Evolutionary conservation across 805 yeast genomes (phyloP), one percentile per base, ranked within the genome.

Genomic region (Cyberlindnera veronae): DNA sequence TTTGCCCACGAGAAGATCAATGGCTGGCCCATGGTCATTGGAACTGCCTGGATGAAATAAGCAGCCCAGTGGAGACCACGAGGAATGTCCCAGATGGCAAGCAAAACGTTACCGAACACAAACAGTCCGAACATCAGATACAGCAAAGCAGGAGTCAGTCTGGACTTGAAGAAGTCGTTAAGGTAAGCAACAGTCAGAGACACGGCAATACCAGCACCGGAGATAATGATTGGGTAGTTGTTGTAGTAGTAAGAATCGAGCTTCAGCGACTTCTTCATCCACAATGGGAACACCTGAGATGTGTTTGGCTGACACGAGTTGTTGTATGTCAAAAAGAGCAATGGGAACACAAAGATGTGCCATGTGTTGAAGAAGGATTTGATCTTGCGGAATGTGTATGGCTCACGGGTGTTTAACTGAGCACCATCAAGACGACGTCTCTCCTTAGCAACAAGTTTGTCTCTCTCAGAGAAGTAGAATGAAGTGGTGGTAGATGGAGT

Each of bases 1-100:
- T 77, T 77, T 27, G 75, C 68, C 83, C 82, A 77, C 3, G 78
- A 63, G 44, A 69, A 76, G 12, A 76, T 72, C 48, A 72, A 66
- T 3, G 81, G 80, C 58, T 74, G 81, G 1, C 79, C 81, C 71
- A 69, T 69, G 4, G 72, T 52, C 0, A 71, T 60, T 9, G 79
- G 77, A 13, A 71, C 54, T 3, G 76, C 76, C 3, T 69, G 55
- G 34, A 75, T 45, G 47, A 68, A 74, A 53, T 73, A 78, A 12
- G 70, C 61, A 9, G 70, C 57, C 76, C 79, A 76, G 42, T 74
- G 77, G 28, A 69, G 64, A 2, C 72, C 73, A 11, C 49, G 55
- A 2, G 77, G 74, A 21, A 76, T 66, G 32, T 71, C 48, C 80
- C 81, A 77, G 38, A 35, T 45, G 9, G 53, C 38, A n/a, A 51